These are phyloP conservation scores for Leersia perrieri DNA, from an alignment of 176 grass and related monocot species.

Conservation along the genomic window DNA sequence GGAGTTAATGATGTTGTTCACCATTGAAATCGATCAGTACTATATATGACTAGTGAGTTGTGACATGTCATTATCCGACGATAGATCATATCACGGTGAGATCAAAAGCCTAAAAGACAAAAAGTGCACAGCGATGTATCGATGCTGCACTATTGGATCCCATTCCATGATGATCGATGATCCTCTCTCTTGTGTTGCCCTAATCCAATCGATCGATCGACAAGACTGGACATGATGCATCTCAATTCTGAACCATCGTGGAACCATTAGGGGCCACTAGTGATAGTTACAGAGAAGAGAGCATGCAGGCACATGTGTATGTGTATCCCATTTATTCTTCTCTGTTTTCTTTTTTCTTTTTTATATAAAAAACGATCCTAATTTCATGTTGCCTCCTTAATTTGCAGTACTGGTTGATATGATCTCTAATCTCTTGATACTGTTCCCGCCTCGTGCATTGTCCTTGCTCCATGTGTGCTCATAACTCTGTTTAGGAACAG, in stretches of 20 bases:
- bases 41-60: background rate
- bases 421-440: background rate
- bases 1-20: background rate
- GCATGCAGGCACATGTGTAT: background rate
- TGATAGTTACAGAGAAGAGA: background rate
- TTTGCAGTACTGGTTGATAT: background rate
- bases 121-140: background rate
- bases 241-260: constrained; percentile 8
- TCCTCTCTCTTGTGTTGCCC: background rate
- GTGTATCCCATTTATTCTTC: background rate
- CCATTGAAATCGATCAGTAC: background rate
- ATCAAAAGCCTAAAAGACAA: background rate
- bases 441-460: background rate
- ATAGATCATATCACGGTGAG: background rate
- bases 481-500: background rate
- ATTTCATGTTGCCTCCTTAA: background rate
- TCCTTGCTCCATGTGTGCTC: background rate
- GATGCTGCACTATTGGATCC: background rate
- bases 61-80: background rate
- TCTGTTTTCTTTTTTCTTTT: background rate
- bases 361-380: background rate
- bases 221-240: background rate
- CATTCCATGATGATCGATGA: background rate
- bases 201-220: background rate
- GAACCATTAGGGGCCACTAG: background rate